phyloP scores from a whole-genome alignment of 2,329 filamentous ascomycete genomes.

The Xylaria sp. region DNA sequence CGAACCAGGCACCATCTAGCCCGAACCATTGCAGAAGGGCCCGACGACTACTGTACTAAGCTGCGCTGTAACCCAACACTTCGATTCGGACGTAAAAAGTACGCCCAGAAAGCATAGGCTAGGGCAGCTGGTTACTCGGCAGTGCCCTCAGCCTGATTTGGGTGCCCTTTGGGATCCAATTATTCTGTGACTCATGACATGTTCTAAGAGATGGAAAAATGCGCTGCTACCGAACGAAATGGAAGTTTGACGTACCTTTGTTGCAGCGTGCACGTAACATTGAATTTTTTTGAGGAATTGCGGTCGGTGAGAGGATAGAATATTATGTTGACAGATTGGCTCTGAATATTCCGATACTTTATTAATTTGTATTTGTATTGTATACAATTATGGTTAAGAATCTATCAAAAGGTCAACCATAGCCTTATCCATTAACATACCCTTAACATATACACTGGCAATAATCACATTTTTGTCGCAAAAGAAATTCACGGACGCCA shows the following conservation, averaged over 20 bases:
- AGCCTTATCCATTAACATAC: too few relatives aligned
- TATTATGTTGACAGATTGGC: too few relatives aligned
- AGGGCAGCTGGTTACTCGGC: neutral
- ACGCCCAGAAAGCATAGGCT: neutral
- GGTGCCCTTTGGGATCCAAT: neutral
- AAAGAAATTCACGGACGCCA: too few relatives aligned
- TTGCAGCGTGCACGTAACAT: neutral
- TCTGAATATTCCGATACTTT: too few relatives aligned
- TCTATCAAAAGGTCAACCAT: too few relatives aligned
- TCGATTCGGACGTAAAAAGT: constrained; percentile 1
- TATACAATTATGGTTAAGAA: too few relatives aligned
- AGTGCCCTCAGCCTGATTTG: neutral
- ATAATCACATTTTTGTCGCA: too few relatives aligned
- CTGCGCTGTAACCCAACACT: constrained; percentile 27
- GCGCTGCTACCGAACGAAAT: neutral
- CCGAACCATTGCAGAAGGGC: constrained; percentile 14
- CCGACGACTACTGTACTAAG: too few relatives aligned
- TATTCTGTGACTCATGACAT: neutral
- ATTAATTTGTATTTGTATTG: too few relatives aligned
- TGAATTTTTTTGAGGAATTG: neutral
- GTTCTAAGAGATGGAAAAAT: neutral
- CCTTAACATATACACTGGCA: too few relatives aligned
- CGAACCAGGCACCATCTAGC: constrained; percentile 26
- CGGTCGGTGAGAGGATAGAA: neutral
- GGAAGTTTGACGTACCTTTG: neutral